phyloP scores from a whole-genome alignment of 768 basidiomycete genomes.

The Exsudoporus frostii region DNA sequence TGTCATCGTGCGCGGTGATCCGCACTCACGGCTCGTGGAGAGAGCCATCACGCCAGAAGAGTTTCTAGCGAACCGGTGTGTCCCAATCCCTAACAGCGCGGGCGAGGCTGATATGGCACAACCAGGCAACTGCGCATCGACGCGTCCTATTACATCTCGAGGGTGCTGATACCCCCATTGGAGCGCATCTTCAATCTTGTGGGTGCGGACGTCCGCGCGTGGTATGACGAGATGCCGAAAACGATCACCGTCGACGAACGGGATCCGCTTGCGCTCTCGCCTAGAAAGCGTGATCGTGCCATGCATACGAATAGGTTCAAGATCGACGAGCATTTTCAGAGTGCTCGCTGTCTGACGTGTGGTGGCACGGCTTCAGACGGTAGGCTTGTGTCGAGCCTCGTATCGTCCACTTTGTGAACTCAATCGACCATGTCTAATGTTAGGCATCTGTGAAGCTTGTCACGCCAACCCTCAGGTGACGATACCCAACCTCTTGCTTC shows the following conservation, averaged over 20 bases:
- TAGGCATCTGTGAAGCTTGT: slow-evolving; percentile 70
- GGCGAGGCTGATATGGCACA: background rate
- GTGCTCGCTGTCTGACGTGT: slow-evolving; percentile 69
- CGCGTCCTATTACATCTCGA: slow-evolving; percentile 81
- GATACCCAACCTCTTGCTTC: slow-evolving; percentile 52
- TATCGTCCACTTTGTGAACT: background rate
- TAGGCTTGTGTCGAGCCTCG: slow-evolving; percentile 21
- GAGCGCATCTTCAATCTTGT: slow-evolving; percentile 89
- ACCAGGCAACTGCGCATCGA: slow-evolving; percentile 73
- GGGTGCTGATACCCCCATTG: slow-evolving; percentile 84
- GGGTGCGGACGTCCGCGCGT: slow-evolving; percentile 80
- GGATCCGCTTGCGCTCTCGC: slow-evolving; percentile 35
- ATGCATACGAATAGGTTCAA: slow-evolving; percentile 39
- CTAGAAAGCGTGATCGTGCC: slow-evolving; percentile 32
- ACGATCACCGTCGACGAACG: slow-evolving; percentile 37
- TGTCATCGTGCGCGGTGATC: slow-evolving; percentile 69
- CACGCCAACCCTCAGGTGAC: slow-evolving; percentile 48
- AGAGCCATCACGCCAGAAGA: slow-evolving; percentile 73
- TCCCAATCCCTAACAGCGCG: background rate
- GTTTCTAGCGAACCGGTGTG: slow-evolving; percentile 60
- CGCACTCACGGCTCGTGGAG: slow-evolving; percentile 66
- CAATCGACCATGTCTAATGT: background rate
- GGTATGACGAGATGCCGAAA: slow-evolving; percentile 89
- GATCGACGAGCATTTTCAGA: slow-evolving; percentile 76
- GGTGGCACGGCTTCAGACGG: slow-evolving; percentile 52